A percentile compares a stretch with the other conserved stretches of the same genome.
phyloP scores from a whole-genome alignment of 805 yeast genomes.

The Candida nemodendra region DNA sequence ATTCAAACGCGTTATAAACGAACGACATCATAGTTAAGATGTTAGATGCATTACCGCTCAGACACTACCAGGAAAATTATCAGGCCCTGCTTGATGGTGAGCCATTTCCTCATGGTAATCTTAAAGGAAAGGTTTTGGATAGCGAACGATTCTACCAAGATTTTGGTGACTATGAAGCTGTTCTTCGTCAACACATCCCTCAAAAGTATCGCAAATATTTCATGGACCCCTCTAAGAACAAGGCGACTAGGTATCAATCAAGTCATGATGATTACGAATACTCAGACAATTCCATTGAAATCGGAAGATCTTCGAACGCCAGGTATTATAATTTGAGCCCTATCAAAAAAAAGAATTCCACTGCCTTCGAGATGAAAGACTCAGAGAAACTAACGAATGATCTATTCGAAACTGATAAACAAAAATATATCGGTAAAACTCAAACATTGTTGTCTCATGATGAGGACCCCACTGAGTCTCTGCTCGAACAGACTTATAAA shows the following conservation, averaged over 20 bases:
- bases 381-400: constrained; percentile 26
- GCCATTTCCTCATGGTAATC: constrained; percentile 31
- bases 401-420: constrained; percentile 21
- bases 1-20: too few relatives aligned
- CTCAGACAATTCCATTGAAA: constrained; percentile 24
- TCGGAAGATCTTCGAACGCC: constrained; percentile 25
- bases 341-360: constrained; percentile 16
- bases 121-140: constrained; percentile 27
- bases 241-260: background rate
- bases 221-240: constrained; percentile 4
- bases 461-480: constrained; percentile 15
- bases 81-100: constrained; percentile 24
- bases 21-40: constrained; percentile 11
- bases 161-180: constrained; percentile 28
- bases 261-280: constrained; percentile 5
- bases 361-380: constrained; percentile 19
- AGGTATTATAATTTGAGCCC: constrained; percentile 28
- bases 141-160: constrained; percentile 23
- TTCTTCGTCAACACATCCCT: constrained; percentile 31
- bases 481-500: constrained; percentile 19
- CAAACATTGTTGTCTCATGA: constrained; percentile 2
- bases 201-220: constrained; percentile 27
- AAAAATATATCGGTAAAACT: constrained; percentile 9
- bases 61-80: constrained; percentile 30
- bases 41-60: constrained; percentile 30